Percentiles rank a stretch among this genome's conserved stretches.
These are phyloP conservation scores for Conringia planisiliqua DNA, from an alignment of 345 rosid species.

Conservation along the genomic window DNA sequence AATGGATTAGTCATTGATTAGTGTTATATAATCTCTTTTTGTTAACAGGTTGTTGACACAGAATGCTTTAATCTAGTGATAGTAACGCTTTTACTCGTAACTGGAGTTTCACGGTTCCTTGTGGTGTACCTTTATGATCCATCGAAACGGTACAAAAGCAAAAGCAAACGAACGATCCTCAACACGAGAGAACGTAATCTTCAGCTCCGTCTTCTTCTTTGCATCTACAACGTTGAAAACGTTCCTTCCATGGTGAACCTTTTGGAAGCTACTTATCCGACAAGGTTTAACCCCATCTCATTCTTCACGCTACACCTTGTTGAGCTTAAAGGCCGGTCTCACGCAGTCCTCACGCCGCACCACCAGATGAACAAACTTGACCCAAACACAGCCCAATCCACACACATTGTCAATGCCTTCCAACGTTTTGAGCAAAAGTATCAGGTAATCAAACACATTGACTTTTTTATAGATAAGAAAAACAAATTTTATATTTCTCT, in stretches of 20 bases:
- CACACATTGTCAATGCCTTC: constrained; percentile 40
- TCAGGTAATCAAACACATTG: constrained; percentile 7
- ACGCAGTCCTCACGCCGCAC: constrained; percentile 31
- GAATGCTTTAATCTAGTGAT: constrained; percentile 28
- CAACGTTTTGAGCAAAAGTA: constrained; percentile 37
- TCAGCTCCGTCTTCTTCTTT: constrained; percentile 48
- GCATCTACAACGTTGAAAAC: constrained; percentile 37
- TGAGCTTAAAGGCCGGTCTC: constrained; percentile 37
- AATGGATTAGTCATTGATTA: not conserved
- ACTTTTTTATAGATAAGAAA: not conserved
- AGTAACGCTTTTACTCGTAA: not conserved
- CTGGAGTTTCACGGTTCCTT: constrained; percentile 39
- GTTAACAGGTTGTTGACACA: constrained; percentile 22
- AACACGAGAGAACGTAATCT: constrained; percentile 33
- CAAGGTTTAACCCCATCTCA: constrained; percentile 28
- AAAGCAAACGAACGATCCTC: constrained; percentile 49
- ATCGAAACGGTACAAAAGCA: constrained; percentile 48
- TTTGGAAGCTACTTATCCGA: constrained; percentile 32
- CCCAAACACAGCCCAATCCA: constrained; percentile 29
- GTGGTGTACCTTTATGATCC: constrained; percentile 56
- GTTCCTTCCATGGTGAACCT: constrained; percentile 34
- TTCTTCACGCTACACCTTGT: constrained; percentile 29
- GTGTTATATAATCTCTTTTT: not conserved
- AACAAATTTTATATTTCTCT: not conserved
- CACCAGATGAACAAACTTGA: constrained; percentile 36